Evolutionary conservation across 768 basidiomycete species (phyloP), one percentile per base, ranked within the genome.

Genomic region (Rhizopogon vulgaris): DNA sequence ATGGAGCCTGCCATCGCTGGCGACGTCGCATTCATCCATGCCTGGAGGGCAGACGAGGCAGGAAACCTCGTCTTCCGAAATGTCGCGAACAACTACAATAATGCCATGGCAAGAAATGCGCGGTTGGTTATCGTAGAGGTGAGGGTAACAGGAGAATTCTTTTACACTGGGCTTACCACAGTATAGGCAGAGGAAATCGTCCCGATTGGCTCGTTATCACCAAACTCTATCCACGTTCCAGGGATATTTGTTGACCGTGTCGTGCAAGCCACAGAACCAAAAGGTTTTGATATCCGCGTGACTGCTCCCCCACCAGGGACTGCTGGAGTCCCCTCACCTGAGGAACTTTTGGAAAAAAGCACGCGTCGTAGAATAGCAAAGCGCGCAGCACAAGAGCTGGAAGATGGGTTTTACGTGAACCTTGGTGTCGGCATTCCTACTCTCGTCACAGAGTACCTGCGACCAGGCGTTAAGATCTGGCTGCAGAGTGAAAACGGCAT

Each of bases 11-110:
- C 87, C 9, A 77, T 90, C 51, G 73, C 77, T 10, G 86, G 84
- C 12, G 86, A 88, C 69, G 80, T 88, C 57, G 90, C 90, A 3
- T 83, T 94, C 64, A 71, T 94, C 38, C 74, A 82, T 36, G 90
- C 87, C 12, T 92, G 89, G 89, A 92, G 91, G 67, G 90, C 80
- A 9, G 90, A 94, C 60, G 88, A 88, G 66, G 76, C 80, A 45
- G 90, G 90, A 3, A 94, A 92, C 68, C 84, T 83, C 58, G 82
- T 90, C 18, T 92, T 94, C 76, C 86, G 88, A 56, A 90, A 88
- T 65, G 77, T 90, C 5, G 79, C 87, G 28, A 83, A 92, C 63
- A 92, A 92, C 68, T 92, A 92, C 68, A 87, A 75, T 60, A 77
- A 81, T 3, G 81, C 79, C 18, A 91, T 92, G 90, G 90, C 86